Conservation (phyloP, 208 protist species). For the Trypanosoma brucei region DNA sequence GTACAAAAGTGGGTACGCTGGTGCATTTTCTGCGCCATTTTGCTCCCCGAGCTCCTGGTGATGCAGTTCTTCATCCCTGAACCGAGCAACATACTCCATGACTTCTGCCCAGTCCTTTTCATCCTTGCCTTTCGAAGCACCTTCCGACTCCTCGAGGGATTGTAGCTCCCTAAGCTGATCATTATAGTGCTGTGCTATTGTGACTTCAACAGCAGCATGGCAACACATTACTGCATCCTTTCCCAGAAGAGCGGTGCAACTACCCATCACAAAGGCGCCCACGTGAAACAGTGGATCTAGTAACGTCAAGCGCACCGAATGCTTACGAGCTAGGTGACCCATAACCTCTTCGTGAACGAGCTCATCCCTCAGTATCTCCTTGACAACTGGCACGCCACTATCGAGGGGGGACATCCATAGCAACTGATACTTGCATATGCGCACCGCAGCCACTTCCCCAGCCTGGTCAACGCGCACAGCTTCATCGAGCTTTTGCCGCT, state of each 20-base stretch:
- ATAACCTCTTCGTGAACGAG: slow-evolving; percentile 70
- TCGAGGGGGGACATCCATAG: slow-evolving; percentile 76
- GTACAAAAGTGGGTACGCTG: slow-evolving; percentile 72
- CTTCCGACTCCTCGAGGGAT: slow-evolving; percentile 32
- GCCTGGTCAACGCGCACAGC: slow-evolving; percentile 80
- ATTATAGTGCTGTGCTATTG: slow-evolving; percentile 85
- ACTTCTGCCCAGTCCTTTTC: slow-evolving; percentile 50
- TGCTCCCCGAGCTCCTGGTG: slow-evolving; percentile 80
- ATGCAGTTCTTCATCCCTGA: slow-evolving; percentile 83
- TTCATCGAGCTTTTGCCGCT: slow-evolving; percentile 75
- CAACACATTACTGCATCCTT: slow-evolving; percentile 88
- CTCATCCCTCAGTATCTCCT: slow-evolving; percentile 79
- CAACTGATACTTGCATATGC: slow-evolving; percentile 71
- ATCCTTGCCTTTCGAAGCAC: slow-evolving; percentile 18
- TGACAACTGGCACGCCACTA: slow-evolving; percentile 55
- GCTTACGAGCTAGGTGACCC: slow-evolving; percentile 62
- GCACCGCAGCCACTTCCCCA: slow-evolving; percentile 74
- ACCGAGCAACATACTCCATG: slow-evolving; percentile 70
- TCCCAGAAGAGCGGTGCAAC: slow-evolving; percentile 62
- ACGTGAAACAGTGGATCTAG: slow-evolving; percentile 74
- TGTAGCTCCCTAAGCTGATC: slow-evolving; percentile 84
- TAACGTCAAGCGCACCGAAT: slow-evolving; percentile 51
- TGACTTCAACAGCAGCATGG: slow-evolving; percentile 82
- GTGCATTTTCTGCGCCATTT: slow-evolving; percentile 68
- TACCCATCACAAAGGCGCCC: slow-evolving; percentile 69